These are phyloP conservation scores for Alternaria incomplexa DNA, from an alignment of 2,329 filamentous ascomycete genomes.

Conservation along the genomic window DNA sequence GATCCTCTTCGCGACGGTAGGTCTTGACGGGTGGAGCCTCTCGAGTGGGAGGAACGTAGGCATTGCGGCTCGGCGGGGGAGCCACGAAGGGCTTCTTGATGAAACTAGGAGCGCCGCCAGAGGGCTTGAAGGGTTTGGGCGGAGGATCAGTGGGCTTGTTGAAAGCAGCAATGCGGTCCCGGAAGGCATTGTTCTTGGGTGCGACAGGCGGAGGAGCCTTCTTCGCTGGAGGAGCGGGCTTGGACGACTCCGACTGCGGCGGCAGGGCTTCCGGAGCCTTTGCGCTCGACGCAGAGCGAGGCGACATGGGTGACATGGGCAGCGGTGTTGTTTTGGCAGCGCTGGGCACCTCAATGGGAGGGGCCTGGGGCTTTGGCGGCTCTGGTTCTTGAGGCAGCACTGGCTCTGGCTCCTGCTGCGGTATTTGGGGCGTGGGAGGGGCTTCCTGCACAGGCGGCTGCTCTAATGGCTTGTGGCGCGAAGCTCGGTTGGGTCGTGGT, in stretches of 20 bases:
- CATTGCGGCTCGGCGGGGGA: slow-evolving; percentile 89
- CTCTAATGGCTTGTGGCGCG: slow-evolving; percentile 55
- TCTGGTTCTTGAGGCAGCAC: slow-evolving; percentile 34
- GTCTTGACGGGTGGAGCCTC: slow-evolving; percentile 75
- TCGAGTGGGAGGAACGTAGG: slow-evolving; percentile 79
- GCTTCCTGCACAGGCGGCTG: slow-evolving; percentile 34
- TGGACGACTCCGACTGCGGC: slow-evolving; percentile 47
- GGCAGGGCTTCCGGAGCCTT: slow-evolving; percentile 26
- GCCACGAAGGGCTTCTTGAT: slow-evolving; percentile 98
- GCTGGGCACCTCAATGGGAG: slow-evolving; percentile 41
- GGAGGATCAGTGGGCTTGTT: slow-evolving; percentile 88
- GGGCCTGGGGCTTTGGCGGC: slow-evolving; percentile 47
- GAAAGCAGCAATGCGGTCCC: slow-evolving; percentile 94
- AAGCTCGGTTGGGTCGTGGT: slow-evolving; percentile 77
- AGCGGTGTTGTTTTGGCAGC: slow-evolving; percentile 31
- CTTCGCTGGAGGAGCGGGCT: slow-evolving; percentile 47
- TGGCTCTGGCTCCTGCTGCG: slow-evolving; percentile 35
- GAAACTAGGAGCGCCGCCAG: slow-evolving; percentile 68
- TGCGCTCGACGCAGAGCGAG: slow-evolving; percentile 30
- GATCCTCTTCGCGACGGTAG: slow-evolving; percentile 88
- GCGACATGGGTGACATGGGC: slow-evolving; percentile 38
- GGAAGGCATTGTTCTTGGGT: slow-evolving; percentile 89
- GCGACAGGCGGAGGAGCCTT: slow-evolving; percentile 70
- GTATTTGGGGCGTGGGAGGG: slow-evolving; percentile 36
- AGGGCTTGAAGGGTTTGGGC: slow-evolving; percentile 85